Conservation (phyloP, 2,329 filamentous ascomycete genomes). For the Botrytis medusae region DNA sequence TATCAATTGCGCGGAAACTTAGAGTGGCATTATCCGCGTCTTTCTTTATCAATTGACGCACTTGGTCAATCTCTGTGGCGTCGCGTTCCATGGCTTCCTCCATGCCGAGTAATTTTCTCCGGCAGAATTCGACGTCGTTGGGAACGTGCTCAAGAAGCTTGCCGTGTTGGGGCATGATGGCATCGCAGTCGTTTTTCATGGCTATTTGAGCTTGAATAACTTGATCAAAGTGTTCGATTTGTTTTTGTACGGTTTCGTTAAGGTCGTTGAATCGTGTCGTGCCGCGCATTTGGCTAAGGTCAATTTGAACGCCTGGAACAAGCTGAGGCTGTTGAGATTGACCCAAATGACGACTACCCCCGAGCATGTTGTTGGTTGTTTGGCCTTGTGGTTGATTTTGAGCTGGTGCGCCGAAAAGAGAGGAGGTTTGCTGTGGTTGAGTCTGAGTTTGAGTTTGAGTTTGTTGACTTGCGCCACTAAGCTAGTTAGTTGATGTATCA, state of each 20-base stretch:
- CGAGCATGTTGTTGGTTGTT: constrained; percentile 20
- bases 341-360: constrained; percentile 43
- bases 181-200: constrained; percentile 73
- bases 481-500: constrained; percentile 8
- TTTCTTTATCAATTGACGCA: constrained; percentile 58
- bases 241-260: constrained; percentile 73
- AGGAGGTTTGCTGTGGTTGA: constrained; percentile 31
- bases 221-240: constrained; percentile 76
- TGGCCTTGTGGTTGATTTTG: constrained; percentile 29
- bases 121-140: constrained; percentile 63
- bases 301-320: constrained; percentile 73
- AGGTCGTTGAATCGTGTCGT: constrained; percentile 93
- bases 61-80: constrained; percentile 56
- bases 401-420: constrained; percentile 27
- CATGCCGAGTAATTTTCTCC: constrained; percentile 60
- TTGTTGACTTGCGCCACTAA: constrained; percentile 30
- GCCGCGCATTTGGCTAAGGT: constrained; percentile 73
- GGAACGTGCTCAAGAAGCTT: constrained; percentile 63
- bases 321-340: constrained; percentile 52
- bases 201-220: constrained; percentile 78
- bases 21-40: constrained; percentile 70
- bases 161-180: constrained; percentile 63
- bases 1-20: constrained; percentile 71
- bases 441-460: constrained; percentile 33
- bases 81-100: constrained; percentile 64